Evolutionary conservation across 164 flowering plant species (phyloP), one percentile per base, ranked within the genome.

Genomic region (Malania oleifera): DNA sequence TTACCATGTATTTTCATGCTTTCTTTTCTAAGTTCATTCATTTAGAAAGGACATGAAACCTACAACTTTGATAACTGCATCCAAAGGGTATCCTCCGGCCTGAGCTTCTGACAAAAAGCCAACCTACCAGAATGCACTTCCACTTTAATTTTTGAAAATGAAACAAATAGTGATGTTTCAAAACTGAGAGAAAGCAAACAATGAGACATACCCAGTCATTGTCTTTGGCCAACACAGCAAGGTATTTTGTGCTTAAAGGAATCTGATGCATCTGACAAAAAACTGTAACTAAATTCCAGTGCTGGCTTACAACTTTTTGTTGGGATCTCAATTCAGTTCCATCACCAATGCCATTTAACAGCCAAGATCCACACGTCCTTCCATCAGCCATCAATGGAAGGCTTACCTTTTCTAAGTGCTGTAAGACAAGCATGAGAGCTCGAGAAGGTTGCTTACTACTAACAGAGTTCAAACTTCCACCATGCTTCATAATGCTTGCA

Each of bases 41-140:
- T 27, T 31, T 18, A 34, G 11, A 37, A 53, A 28, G 53, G 38
- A 62, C 20, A 56, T 18, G 57, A 54, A 44, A 73, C 86, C 72
- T 80, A 93, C 97, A 17, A 85, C 84, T 73, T 88, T 77, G 44
- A 86, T 41, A 24, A 91, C 79, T 13, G 73, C 57, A 14, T 93
- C 96, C 72, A 71, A 80, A 52, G 91, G 73, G 61, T 80, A 82
- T 49, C 90, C 91, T 35, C 84, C 96, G 64, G 78, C 52, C 73
- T 93, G 99, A 65, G 97, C 90, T 81, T 93, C 99, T 37, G 87
- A 72, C 50, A 93, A 73, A 74, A 88, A 93, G 13, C 96, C 99
- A 70, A 93, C 95, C 99, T 89, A 62, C 41, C 14, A 70, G 50
- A 54, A 60, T 49, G 64, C 1, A 52, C 66, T 10, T 7, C 14